Base-by-base conservation (phyloP, 1,284 basidiomycete genomes). In the Ustilago sp. region DNA sequence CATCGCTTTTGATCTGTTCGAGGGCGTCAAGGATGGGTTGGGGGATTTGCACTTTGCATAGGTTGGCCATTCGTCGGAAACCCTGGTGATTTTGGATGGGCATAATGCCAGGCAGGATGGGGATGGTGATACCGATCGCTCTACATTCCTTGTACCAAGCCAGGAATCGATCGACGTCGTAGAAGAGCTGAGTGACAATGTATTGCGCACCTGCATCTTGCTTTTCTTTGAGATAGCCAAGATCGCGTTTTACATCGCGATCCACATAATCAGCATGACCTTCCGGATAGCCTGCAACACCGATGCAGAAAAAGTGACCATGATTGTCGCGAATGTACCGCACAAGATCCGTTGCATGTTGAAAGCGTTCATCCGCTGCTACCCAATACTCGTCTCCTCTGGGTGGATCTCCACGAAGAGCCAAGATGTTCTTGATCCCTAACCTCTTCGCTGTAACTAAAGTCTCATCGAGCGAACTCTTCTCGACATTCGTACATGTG, bases 121-220 rank as follows among this genome's bases (percentile, higher is more conserved):
- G 95, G 13, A 95, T 90, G 1, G 88, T 90, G 83, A 99, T 95
- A 36, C 95, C 96, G 93, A 80, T 62, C 13, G 63, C 53, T 19
- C 81, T 59, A 47, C 81, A 83, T 8, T 60, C 62, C 9, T 63
- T 58, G 60, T 79, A 74, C 75, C 82, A 85, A 5, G 43, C n/a
- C 4, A 80, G 62, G 74, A 83, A 80, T 36, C 59, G 79, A 31
- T 94, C 91, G 39, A 93, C 91, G 81, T 98, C 95, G 88, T 99
- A 99, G 87, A 99, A 99, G 61, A 99, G 89, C 84, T 99, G 97
- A 0, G 97, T 98, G 71, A 99, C 90, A 78, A 99, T 94, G 86
- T 95, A 98, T 75, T 97, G 92, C 1, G 95, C 95, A 5, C 97
- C 97, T 0, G 94, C 94, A 73, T 98, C 93, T 35, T 98, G 91